Evolutionary conservation across 1,284 basidiomycete genomes (phyloP).

Genomic region (Ganoderma lingzhi): DNA sequence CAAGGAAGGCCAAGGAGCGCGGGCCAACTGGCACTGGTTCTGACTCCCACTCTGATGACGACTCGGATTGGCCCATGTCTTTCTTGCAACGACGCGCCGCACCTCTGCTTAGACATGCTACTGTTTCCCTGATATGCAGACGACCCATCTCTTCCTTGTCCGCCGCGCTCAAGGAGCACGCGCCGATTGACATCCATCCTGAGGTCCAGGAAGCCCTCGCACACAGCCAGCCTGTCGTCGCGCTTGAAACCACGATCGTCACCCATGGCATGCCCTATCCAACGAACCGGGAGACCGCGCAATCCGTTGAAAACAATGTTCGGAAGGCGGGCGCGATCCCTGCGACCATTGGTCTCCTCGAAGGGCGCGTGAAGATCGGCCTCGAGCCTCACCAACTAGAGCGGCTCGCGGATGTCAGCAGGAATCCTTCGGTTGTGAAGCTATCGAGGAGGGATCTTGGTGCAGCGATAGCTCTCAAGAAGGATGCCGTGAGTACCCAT

Average conservation of each 20-base stretch:
- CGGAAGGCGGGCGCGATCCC: slow-evolving; percentile 81
- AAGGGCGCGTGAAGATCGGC: slow-evolving; percentile 89
- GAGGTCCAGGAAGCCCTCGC: slow-evolving; percentile 83
- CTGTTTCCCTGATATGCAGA: slow-evolving; percentile 21
- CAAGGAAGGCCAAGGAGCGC: neutral
- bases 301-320: slow-evolving; percentile 83
- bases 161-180: slow-evolving; percentile 28
- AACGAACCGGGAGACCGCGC: slow-evolving; percentile 77
- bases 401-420: slow-evolving; percentile 68
- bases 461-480: slow-evolving; percentile 71
- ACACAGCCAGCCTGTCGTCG: slow-evolving; percentile 67
- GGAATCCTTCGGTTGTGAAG: slow-evolving; percentile 66
- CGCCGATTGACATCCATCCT: slow-evolving; percentile 72
- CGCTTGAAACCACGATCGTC: slow-evolving; percentile 89
- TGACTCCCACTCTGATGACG: slow-evolving; percentile 7
- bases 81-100: slow-evolving; percentile 30
- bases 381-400: slow-evolving; percentile 74
- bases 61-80: slow-evolving; percentile 20
- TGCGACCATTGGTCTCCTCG: slow-evolving; percentile 90
- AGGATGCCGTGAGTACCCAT: slow-evolving; percentile 60
- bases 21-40: neutral
- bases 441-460: slow-evolving; percentile 91
- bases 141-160: slow-evolving; percentile 26
- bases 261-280: slow-evolving; percentile 93
- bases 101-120: slow-evolving; percentile 21